These are phyloP conservation scores for Mycena venus DNA, from an alignment of 768 basidiomycete species.

Conservation along the genomic window DNA sequence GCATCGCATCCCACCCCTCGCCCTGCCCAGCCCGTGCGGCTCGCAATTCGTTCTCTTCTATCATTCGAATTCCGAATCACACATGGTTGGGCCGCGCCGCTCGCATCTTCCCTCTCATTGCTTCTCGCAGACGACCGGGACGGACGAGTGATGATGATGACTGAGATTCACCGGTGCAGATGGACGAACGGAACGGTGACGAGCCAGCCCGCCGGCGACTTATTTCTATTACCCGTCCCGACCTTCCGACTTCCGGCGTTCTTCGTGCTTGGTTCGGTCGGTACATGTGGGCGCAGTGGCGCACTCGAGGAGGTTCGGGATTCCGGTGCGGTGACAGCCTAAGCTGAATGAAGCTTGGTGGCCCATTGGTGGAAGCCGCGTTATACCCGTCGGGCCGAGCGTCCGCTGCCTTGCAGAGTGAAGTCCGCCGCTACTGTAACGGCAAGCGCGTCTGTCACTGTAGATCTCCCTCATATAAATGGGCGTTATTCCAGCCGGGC, in stretches of 20 bases:
- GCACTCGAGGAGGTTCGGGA: background rate
- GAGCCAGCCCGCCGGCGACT: constrained; percentile 10
- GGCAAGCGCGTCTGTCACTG: too few species aligned
- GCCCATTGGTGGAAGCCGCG: too few species aligned
- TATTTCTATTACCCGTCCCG: background rate
- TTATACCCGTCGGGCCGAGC: background rate
- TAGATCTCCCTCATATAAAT: too few species aligned
- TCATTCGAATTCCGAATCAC: too few species aligned
- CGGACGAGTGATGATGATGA: too few species aligned
- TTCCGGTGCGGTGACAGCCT: background rate
- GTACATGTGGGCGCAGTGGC: background rate
- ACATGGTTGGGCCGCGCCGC: background rate
- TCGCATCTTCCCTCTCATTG: background rate
- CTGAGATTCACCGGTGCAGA: background rate
- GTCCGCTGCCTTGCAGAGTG: too few species aligned
- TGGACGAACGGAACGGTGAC: background rate
- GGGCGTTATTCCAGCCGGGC: too few species aligned
- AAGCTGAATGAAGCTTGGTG: too few species aligned
- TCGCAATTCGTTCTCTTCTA: too few species aligned
- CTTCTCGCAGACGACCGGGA: background rate
- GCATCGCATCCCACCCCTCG: too few species aligned
- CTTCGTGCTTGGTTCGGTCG: background rate
- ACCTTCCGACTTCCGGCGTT: background rate
- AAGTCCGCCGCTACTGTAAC: too few species aligned
- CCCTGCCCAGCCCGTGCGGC: too few species aligned